Evolutionary conservation across 805 yeast genomes (phyloP), one percentile per base, ranked within the genome.

Genomic region (Grigorovia yakushimaensis): DNA sequence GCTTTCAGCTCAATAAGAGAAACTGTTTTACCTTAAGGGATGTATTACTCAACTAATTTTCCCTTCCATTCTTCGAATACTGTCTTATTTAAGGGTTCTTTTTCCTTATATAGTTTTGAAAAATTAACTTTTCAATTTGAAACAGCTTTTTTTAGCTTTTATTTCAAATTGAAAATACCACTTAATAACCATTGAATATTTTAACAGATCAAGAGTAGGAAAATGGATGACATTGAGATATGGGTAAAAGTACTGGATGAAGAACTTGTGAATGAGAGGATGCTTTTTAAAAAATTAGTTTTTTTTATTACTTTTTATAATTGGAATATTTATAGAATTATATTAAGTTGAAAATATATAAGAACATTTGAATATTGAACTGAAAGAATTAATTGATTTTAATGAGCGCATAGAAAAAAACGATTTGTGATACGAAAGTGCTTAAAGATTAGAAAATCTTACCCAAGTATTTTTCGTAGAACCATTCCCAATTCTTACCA

Each of bases 401-500:
- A 33, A 15, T 33, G 11, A 17, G 11, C n/a, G 21, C 21, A 19
- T n/a, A 13, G n/a, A 41, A 41, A 22, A 2, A 39, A 39, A 41
- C 13, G 21, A 23, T 22, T 22, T 33, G 22, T 8, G 7, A 23
- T 13, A 13, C 13, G n/a, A n/a, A 10, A 19, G 19, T 17, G 18
- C 13, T 27, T 10, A n/a, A 20, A 15, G 13, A 40, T 42, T 65
- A 74, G 59, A 75, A 74, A 43, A 75, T 64, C 71, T 77, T 73
- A 39, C 78, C 78, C 42, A 75, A 56, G 50, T 63, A 65, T 50
- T 64, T 74, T 41, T 75, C 76, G 52, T 75, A 75, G 51, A 67
- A 69, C 78, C 78, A 75, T 51, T 61, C 68, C 51, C 66, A 52
- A 54, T 73, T 66, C 53, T 55, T 69, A 19, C 54, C 51, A 22